phyloP scores from a whole-genome alignment of 2,329 filamentous ascomycete genomes.

The Anthostomella pinea region DNA sequence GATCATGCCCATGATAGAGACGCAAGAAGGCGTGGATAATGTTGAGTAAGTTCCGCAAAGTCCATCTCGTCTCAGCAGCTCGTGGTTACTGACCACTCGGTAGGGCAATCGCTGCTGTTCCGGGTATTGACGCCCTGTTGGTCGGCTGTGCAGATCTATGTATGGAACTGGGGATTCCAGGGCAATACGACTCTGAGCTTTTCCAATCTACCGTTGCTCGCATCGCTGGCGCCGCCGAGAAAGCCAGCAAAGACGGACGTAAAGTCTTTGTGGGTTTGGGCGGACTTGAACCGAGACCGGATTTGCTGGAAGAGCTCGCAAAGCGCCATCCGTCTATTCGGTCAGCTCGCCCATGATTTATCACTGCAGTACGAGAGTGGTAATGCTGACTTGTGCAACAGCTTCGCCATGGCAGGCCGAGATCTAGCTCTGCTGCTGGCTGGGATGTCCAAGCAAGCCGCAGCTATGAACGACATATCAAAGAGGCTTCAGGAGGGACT shows the following conservation, averaged over 20 bases:
- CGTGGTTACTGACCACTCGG: background rate
- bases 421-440: constrained; percentile 7
- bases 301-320: constrained; percentile 6
- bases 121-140: constrained; percentile 8
- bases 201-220: constrained; percentile 5
- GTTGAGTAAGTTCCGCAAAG: constrained; percentile 10
- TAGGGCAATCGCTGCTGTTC: constrained; percentile 10
- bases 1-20: constrained; percentile 14
- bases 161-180: constrained; percentile 10
- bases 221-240: constrained; percentile 7
- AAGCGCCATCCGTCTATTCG: constrained; percentile 7
- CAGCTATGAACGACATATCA: constrained; percentile 9
- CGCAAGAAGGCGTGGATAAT: constrained; percentile 8
- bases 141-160: constrained; percentile 12
- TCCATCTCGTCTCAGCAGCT: background rate
- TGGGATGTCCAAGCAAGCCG: constrained; percentile 9
- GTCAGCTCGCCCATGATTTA: constrained; percentile 1
- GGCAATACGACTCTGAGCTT: constrained; percentile 7
- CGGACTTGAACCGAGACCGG: constrained; percentile 8
- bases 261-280: constrained; percentile 11
- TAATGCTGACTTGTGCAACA: background rate
- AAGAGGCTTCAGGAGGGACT: background rate
- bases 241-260: constrained; percentile 4
- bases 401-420: constrained; percentile 11
- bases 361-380: background rate